Evolutionary conservation across 2,329 filamentous ascomycete species (phyloP), one percentile per base, ranked within the genome.

Genomic region (Neofusicoccum kwambonambiense): DNA sequence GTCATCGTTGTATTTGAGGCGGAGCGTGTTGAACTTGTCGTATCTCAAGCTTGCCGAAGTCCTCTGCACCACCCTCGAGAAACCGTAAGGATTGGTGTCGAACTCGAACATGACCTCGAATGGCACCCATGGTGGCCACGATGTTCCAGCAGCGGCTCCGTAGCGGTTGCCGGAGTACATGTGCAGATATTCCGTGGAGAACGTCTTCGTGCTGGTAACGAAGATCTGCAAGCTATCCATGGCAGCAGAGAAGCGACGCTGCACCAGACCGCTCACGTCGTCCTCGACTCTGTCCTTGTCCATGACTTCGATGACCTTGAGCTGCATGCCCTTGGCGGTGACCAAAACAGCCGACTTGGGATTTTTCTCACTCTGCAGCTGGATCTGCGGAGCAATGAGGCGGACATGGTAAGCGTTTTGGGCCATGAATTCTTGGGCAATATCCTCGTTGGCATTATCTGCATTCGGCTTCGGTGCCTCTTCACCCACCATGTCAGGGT

Each of bases 221-320:
- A 99, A 99, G 79, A 99, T 97, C 76, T 99, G 95, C 34, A 96
- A 90, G 74, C 94, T 96, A 78, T 99, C 95, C 90, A 98, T 97
- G 69, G 93, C 92, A 68, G 97, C 89, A 34, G 93, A 87, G 80
- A 98, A 97, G 7, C 95, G 90, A 42, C 93, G 90, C 75, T 99
- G 96, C 1, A 99, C 94, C 51, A 99, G 85, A 62, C 95, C 96
- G 72, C 92, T 97, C 72, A 99, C 93, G 70, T 91, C 90, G 75
- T 99, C 95, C 54, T 89, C 93, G 64, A 98, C 87, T 67, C 95
- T 87, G 72, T 93, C 90, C 78, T 96, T 97, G 79, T 99, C 95
- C 90, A 98, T 97, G 71, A 99, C 94, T 69, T 97, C 94, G 19
- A 99, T 87, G 11, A 99, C 91, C 80, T 98, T 98, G 64, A 98